phyloP scores from a whole-genome alignment of 306 rosid genomes.

The Castanopsis chinensis region DNA sequence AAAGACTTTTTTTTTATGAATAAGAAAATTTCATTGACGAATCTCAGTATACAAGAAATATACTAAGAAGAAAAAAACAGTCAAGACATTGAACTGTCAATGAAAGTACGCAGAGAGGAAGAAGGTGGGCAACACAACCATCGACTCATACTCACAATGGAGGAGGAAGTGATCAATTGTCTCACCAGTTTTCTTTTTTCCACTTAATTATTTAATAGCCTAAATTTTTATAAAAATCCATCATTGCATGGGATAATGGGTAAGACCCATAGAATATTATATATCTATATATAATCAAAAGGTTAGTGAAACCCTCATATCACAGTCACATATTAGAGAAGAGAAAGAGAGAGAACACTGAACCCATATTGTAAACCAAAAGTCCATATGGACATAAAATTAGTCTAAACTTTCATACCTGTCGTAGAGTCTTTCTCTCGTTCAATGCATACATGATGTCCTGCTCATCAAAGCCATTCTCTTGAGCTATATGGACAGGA shows the following conservation, averaged over 20 bases:
- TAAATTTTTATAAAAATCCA: not conserved
- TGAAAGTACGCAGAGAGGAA: no score
- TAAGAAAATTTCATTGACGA: no score
- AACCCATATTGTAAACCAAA: not conserved
- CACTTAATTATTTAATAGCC: not conserved
- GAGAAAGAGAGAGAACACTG: not conserved
- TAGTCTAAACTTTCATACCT: slow-evolving; percentile 47
- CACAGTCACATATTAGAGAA: not conserved
- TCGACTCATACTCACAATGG: no score
- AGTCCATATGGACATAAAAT: not conserved
- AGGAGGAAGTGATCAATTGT: no score
- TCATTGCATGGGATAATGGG: not conserved
- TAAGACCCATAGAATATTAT: not conserved
- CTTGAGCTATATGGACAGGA: slow-evolving; percentile 76
- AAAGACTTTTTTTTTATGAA: not conserved
- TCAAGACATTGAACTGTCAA: no score
- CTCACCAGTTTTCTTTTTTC: no score
- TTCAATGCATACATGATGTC: slow-evolving; percentile 67
- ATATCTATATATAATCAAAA: not conserved
- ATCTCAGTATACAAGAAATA: no score
- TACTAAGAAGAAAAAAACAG: no score
- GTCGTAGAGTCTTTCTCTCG: slow-evolving; percentile 79
- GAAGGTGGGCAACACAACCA: no score
- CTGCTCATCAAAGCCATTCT: slow-evolving; percentile 77
- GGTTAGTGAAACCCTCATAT: not conserved